Evolutionary conservation across 2,329 filamentous ascomycete species (phyloP).

Genomic region (Clathrospora elynae): DNA sequence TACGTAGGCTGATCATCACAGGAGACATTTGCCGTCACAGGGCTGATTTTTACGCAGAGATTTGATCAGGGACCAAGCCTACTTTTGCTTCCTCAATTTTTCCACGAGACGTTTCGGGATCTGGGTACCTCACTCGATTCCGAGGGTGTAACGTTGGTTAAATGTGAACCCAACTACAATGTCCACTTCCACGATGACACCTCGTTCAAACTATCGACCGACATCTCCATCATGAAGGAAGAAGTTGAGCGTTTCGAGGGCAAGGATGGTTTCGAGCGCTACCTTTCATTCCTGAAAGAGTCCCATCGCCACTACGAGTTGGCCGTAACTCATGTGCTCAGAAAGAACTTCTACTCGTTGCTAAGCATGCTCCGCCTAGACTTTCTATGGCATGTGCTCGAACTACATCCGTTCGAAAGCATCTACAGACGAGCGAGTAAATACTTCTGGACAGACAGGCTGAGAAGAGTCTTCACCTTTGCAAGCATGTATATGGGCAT

Average conservation of each 20-base stretch:
- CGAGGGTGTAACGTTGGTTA: conserved; percentile 70
- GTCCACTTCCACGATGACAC: conserved; percentile 74
- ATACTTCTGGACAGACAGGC: conserved; percentile 72
- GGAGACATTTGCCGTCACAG: neutral
- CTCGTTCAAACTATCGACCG: conserved; percentile 67
- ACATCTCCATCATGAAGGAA: conserved; percentile 70
- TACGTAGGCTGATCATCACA: conserved; percentile 51
- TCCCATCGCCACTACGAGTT: conserved; percentile 73
- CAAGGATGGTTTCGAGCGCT: conserved; percentile 71
- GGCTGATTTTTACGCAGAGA: conserved; percentile 47
- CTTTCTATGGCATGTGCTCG: conserved; percentile 64
- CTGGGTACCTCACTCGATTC: conserved; percentile 68
- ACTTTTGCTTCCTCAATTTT: conserved; percentile 72
- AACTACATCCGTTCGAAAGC: conserved; percentile 71
- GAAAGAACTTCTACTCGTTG: conserved; percentile 68
- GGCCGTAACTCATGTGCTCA: conserved; percentile 67
- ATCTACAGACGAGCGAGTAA: conserved; percentile 68
- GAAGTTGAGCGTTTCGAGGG: conserved; percentile 77
- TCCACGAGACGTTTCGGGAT: conserved; percentile 70
- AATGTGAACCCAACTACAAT: conserved; percentile 77
- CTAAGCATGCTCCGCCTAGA: conserved; percentile 62
- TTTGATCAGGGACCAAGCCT: conserved; percentile 80
- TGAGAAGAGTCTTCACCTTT: conserved; percentile 75
- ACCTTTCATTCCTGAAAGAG: conserved; percentile 69
- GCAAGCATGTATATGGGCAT: conserved; percentile 85